Evolutionary conservation across 495 filamentous ascomycete genomes (phyloP).

Genomic region (Aspergillus olivimuriae): DNA sequence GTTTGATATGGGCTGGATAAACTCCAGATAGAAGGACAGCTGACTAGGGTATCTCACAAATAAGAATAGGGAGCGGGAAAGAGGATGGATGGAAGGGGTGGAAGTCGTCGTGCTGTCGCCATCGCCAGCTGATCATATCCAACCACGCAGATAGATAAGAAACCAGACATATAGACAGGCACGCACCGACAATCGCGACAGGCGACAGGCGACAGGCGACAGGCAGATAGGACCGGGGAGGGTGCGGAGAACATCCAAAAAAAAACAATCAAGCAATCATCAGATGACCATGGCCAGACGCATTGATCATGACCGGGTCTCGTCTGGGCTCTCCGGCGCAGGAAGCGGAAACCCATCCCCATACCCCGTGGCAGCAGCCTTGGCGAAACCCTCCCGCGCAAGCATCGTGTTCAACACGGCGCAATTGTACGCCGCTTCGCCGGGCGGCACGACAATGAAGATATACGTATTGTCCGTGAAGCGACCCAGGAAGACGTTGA

Average conservation of each 20-base stretch:
- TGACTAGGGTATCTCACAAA: no score
- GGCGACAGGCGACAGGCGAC: no score
- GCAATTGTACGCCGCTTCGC: slow-evolving; percentile 80
- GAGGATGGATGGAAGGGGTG: no score
- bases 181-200: no score
- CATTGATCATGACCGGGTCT: slow-evolving; percentile 6
- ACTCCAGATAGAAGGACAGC: no score
- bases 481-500: slow-evolving; percentile 86
- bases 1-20: no score
- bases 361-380: slow-evolving; percentile 30
- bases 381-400: slow-evolving; percentile 70
- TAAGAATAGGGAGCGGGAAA: no score
- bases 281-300: neutral
- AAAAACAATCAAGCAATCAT: neutral
- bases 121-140: no score
- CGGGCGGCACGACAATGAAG: slow-evolving; percentile 80
- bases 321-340: slow-evolving; percentile 26
- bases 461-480: slow-evolving; percentile 97
- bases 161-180: no score
- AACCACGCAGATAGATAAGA: no score
- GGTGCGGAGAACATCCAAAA: neutral
- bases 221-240: no score
- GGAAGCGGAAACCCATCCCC: slow-evolving; percentile 43
- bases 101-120: no score
- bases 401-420: slow-evolving; percentile 84